Percentiles rank a stretch among this genome's conserved stretches.
These are phyloP conservation scores for Escovopsis sp. DNA, from an alignment of 2,329 filamentous ascomycete genomes.

Conservation along the genomic window DNA sequence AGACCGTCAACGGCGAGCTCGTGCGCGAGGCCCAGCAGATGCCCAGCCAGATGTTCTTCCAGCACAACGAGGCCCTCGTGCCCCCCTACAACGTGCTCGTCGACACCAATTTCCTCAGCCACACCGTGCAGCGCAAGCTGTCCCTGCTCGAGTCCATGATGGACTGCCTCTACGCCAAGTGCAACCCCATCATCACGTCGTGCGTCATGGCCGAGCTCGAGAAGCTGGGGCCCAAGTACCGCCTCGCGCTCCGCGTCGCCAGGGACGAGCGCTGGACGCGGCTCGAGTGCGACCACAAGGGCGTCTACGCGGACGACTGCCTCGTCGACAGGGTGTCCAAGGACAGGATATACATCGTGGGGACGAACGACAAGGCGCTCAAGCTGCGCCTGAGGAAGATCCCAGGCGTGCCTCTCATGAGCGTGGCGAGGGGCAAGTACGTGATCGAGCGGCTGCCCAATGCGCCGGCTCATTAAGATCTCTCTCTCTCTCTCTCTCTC, in stretches of 20 bases:
- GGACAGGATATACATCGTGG: conserved; percentile 64
- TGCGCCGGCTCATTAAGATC: conserved; percentile 45
- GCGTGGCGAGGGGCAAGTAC: conserved; percentile 78
- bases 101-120: conserved; percentile 82
- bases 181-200: conserved; percentile 68
- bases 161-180: conserved; percentile 87
- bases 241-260: conserved; percentile 72
- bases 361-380: conserved; percentile 62
- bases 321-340: conserved; percentile 61
- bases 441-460: conserved; percentile 84
- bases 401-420: conserved; percentile 54
- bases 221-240: conserved; percentile 77
- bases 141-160: conserved; percentile 79
- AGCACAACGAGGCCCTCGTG: conserved; percentile 72
- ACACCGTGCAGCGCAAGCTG: conserved; percentile 83
- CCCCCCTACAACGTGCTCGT: conserved; percentile 53
- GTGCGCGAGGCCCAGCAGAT: conserved; percentile 71
- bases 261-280: conserved; percentile 80
- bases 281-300: conserved; percentile 80
- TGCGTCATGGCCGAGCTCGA: conserved; percentile 74
- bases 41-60: conserved; percentile 73
- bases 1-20: conserved; percentile 41
- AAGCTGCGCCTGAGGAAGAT: conserved; percentile 70
- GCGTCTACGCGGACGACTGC: conserved; percentile 70
- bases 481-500: not conserved